Conservation (phyloP, 768 basidiomycete species). For the Calocera viscosa region DNA sequence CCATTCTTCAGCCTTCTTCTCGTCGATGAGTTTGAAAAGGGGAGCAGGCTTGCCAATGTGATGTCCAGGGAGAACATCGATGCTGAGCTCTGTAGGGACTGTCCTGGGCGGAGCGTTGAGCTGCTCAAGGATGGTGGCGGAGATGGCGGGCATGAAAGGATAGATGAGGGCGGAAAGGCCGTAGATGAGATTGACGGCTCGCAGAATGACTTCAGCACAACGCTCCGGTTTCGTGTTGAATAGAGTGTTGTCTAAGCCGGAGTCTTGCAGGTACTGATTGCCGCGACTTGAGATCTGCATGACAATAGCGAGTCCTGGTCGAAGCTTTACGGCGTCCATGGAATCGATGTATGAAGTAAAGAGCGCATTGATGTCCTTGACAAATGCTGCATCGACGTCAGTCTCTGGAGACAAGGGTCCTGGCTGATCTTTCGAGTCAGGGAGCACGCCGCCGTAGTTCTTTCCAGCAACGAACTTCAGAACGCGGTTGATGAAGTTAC, state of each 20-base stretch:
- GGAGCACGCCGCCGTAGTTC: conserved; percentile 56
- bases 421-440: conserved; percentile 58
- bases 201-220: conserved; percentile 80
- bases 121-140: conserved; percentile 66
- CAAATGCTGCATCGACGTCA: conserved; percentile 48
- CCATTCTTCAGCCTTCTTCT: conserved; percentile 77
- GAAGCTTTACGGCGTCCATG: conserved; percentile 87
- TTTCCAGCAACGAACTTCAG: conserved; percentile 87
- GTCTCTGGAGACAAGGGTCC: conserved; percentile 62
- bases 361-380: conserved; percentile 63
- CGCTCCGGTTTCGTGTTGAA: conserved; percentile 68
- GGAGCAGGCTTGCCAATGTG: conserved; percentile 73
- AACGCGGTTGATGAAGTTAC: conserved; percentile 92
- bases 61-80: conserved; percentile 82
- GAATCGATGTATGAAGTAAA: conserved; percentile 68
- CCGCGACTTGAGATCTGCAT: conserved; percentile 83
- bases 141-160: conserved; percentile 93
- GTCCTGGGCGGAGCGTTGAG: conserved; percentile 78
- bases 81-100: conserved; percentile 57
- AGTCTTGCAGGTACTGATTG: conserved; percentile 88
- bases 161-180: conserved; percentile 70
- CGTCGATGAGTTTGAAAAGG: conserved; percentile 88
- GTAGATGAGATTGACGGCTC: conserved; percentile 89
- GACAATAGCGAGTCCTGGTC: conserved; percentile 72
- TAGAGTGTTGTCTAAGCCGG: conserved; percentile 80